Evolutionary conservation across 2,329 filamentous ascomycete species (phyloP).

Genomic region (Beauveria scarabaeidicola): DNA sequence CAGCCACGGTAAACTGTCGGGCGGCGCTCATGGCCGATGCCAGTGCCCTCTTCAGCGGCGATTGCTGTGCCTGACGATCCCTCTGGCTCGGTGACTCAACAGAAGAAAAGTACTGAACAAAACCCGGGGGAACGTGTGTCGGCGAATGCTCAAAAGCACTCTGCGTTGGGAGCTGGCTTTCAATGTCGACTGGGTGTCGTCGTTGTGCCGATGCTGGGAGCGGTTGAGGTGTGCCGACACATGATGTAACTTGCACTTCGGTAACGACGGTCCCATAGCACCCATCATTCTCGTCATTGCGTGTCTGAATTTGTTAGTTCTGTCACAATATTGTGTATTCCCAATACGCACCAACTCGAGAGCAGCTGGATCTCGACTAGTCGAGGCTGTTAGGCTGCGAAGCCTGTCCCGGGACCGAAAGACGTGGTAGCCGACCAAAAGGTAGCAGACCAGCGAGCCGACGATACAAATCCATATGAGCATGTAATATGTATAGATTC

Average conservation of each 20-base stretch:
- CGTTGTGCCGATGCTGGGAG: background rate
- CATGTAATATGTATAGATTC: constrained; percentile 54
- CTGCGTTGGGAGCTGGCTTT: background rate
- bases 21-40: constrained; percentile 7
- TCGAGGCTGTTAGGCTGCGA: constrained; percentile 40
- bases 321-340: accelerated
- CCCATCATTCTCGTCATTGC: constrained; percentile 20
- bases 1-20: constrained; percentile 30
- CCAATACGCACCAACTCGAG: constrained; percentile 26
- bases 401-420: constrained; percentile 49
- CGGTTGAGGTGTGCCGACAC: background rate
- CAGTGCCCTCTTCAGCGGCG: constrained; percentile 22
- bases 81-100: constrained; percentile 20
- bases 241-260: constrained; percentile 31
- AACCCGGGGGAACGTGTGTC: constrained; percentile 13
- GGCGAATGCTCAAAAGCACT: constrained; percentile 6
- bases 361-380: constrained; percentile 19
- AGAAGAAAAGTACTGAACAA: constrained; percentile 26
- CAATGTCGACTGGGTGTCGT: background rate
- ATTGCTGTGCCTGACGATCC: constrained; percentile 11
- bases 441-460: constrained; percentile 46
- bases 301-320: background rate
- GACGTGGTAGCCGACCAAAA: constrained; percentile 50
- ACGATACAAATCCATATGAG: constrained; percentile 53
- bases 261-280: constrained; percentile 45